phyloP scores from a whole-genome alignment of 768 basidiomycete genomes.

The Trametes punicea region DNA sequence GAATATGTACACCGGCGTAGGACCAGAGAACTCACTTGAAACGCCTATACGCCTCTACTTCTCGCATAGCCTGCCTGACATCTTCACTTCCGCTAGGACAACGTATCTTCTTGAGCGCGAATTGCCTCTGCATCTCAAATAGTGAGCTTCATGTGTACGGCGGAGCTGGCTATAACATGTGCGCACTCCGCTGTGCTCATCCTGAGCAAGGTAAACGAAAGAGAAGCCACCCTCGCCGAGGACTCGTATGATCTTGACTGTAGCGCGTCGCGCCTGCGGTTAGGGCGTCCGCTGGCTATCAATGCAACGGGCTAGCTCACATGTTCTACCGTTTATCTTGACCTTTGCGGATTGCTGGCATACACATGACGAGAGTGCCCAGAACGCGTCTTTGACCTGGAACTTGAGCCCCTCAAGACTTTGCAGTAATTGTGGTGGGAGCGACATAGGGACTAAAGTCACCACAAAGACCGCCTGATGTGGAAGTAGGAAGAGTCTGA shows the following conservation, averaged over 20 bases:
- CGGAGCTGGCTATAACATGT: background rate
- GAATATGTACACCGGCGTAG: background rate
- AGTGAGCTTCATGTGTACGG: conserved; percentile 1
- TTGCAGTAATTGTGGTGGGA: conserved; percentile 27
- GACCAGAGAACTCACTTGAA: conserved; percentile 65
- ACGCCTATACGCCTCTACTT: conserved; percentile 89
- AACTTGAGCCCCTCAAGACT: conserved; percentile 29
- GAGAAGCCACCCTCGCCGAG: conserved; percentile 97
- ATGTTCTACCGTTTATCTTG: conserved; percentile 95
- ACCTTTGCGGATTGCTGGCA: conserved; percentile 81
- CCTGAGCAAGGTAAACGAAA: conserved; percentile 86
- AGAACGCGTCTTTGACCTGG: conserved; percentile 78
- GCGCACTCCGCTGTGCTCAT: conserved; percentile 79
- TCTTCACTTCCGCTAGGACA: conserved; percentile 87
- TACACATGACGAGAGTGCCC: conserved; percentile 76
- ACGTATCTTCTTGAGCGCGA: conserved; percentile 95
- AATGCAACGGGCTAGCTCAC: conserved; percentile 42
- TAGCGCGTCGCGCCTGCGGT: background rate
- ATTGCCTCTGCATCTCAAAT: conserved; percentile 60
- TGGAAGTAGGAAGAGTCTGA: background rate
- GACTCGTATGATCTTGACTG: conserved; percentile 87
- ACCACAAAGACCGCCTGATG: background rate
- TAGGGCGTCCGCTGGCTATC: background rate
- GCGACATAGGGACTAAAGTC: conserved; percentile 16
- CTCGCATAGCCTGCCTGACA: conserved; percentile 85